Percentiles rank a stretch among this genome's conserved stretches.
Conservation (phyloP, 768 basidiomycete species). For the Fomitopsis serialis region DNA sequence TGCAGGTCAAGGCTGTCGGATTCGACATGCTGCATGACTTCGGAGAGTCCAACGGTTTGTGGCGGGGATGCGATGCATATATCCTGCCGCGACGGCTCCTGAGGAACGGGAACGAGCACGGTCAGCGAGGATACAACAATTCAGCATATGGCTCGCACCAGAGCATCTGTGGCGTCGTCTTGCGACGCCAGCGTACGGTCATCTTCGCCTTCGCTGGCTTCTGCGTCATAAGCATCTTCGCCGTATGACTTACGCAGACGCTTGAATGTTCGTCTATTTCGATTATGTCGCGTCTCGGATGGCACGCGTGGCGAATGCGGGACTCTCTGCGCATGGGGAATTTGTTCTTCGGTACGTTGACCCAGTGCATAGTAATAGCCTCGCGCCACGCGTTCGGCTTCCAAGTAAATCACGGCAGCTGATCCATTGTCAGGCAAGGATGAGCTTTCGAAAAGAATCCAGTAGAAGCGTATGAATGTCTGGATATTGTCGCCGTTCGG, state of each 20-base stretch:
- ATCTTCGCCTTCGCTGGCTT: neutral
- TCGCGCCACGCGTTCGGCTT: conserved; percentile 8
- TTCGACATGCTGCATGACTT: no score
- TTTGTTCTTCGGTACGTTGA: no score
- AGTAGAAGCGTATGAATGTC: conserved; percentile 23
- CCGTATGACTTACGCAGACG: neutral
- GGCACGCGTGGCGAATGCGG: neutral
- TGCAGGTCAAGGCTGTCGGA: neutral
- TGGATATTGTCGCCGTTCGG: neutral
- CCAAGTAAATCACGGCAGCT: neutral
- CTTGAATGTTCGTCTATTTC: neutral
- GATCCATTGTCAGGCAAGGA: neutral
- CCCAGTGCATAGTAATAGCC: conserved; percentile 5
- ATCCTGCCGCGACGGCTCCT: no score
- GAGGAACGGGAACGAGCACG: no score
- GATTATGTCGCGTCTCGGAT: neutral
- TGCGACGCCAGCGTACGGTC: no score
- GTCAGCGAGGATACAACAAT: no score
- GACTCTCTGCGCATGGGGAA: no score
- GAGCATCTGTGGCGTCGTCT: no score
- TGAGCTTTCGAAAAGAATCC: conserved; percentile 7
- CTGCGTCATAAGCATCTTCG: conserved; percentile 1
- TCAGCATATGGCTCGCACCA: no score
- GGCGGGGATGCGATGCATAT: no score
- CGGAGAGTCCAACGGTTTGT: no score